A percentile compares a stretch with the other conserved stretches of the same genome.
These are phyloP conservation scores for Trichoderma hamatum DNA, from an alignment of 2,329 filamentous ascomycete species.

Conservation along the genomic window DNA sequence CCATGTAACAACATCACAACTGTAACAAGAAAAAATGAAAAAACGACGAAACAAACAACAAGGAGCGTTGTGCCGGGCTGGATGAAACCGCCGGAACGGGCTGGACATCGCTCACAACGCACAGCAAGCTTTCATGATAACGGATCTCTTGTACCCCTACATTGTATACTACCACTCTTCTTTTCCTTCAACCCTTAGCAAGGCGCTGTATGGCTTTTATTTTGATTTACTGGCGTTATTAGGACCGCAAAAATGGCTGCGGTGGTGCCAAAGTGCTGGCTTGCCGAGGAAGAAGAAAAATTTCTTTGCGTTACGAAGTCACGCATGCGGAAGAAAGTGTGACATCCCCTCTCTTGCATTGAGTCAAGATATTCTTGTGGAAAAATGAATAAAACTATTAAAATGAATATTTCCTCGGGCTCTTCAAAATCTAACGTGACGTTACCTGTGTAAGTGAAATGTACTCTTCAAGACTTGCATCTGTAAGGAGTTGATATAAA, in stretches of 20 bases:
- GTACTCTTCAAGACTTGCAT: not conserved
- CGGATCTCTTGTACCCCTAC: slow-evolving; percentile 34
- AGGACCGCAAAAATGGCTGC: slow-evolving; percentile 18
- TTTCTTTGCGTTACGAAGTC: slow-evolving; percentile 32
- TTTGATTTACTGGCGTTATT: slow-evolving; percentile 26
- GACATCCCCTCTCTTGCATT: slow-evolving; percentile 48
- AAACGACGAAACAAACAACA: not conserved
- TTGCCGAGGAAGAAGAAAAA: slow-evolving; percentile 27
- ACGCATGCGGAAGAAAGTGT: slow-evolving; percentile 37
- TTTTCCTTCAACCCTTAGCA: slow-evolving; percentile 38
- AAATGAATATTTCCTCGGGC: not conserved
- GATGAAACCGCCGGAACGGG: slow-evolving; percentile 4
- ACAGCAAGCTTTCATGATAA: slow-evolving; percentile 25
- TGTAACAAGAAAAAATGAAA: not conserved
- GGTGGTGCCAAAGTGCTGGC: slow-evolving; percentile 25
- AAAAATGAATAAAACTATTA: slow-evolving; percentile 27
- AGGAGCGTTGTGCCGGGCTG: slow-evolving; percentile 1
- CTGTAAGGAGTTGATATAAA: not conserved
- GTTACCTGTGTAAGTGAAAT: not conserved
- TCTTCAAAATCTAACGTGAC: not conserved
- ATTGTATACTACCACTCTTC: slow-evolving; percentile 40
- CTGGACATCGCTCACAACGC: slow-evolving; percentile 7
- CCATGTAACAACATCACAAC: slow-evolving; percentile 20
- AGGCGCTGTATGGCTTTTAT: slow-evolving; percentile 41
- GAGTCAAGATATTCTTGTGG: slow-evolving; percentile 30